Evolutionary conservation across 2,329 filamentous ascomycete genomes (phyloP), one percentile per base, ranked within the genome.

Genomic region (Curvularia sp.): DNA sequence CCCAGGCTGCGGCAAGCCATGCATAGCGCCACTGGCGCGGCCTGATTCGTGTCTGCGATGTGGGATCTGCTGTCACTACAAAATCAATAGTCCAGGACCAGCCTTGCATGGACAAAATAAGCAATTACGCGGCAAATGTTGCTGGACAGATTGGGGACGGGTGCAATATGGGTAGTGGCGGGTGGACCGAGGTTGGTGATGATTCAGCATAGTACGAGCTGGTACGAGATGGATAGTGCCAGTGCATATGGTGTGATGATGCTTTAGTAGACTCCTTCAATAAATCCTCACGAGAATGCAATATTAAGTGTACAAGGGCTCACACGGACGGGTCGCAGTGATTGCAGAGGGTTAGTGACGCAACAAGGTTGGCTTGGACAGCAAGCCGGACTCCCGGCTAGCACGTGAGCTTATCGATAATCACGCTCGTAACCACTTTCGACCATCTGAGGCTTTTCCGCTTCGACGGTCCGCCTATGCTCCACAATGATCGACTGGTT

Each of bases 121-220:
- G 53, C 36, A 46, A 34, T 18, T 28, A 18, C 38, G 46, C 41
- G 23, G 49, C 41, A 23, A 23, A 42, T 10, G 18, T n/a, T 36
- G 34, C 18, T 36, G 34, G 34, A n/a, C 34, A n/a, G n/a, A 45
- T 27, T 49, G 30, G 23, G 41, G 47, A 21, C 25, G 51, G 15
- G 39, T 36, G 64, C 58, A 63, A 64, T 65, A 64, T 65, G 36
- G 52, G 51, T 30, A 54, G 53, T 57, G 57, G 54, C 53, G 52
- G 54, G 38, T 27, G 28, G 27, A 32, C 23, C 41, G 42, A 15
- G 39, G 36, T 48, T 51, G 49, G 39, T 32, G 62, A 59, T 65
- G 54, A 65, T 48, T 56, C 52, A 65, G 63, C 63, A 36, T 45
- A 5, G 39, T 55, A 57, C 45, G 43, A 64, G 39, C 34, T 10